phyloP scores from a whole-genome alignment of 148 eudicot genomes.

The Fagopyrum tataricum region DNA sequence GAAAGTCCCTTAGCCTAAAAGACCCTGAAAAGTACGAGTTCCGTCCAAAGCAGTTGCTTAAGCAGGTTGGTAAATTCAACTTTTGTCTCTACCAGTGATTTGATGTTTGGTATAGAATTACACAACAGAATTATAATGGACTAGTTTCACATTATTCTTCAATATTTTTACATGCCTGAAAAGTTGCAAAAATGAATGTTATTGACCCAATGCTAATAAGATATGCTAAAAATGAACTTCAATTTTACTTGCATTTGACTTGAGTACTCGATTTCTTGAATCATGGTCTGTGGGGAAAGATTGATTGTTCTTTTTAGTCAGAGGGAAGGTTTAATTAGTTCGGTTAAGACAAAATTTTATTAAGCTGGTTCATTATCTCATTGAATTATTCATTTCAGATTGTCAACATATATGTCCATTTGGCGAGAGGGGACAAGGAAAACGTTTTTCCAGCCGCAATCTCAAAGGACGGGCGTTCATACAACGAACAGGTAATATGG shows the following conservation, averaged over 20 bases:
- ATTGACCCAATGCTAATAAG: no score
- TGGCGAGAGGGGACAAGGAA: constrained; percentile 78
- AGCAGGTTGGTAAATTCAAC: constrained; percentile 50
- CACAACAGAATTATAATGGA: neutral
- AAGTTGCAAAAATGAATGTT: no score
- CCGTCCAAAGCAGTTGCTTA: constrained; percentile 83
- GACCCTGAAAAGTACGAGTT: constrained; percentile 98
- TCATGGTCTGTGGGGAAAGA: no score
- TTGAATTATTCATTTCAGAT: constrained; percentile 30
- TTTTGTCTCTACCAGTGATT: neutral
- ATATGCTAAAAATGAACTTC: no score
- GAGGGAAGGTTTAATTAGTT: no score
- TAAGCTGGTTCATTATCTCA: no score
- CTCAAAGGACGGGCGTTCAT: constrained; percentile 89
- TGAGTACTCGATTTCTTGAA: no score
- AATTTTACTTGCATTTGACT: no score
- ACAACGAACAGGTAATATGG: constrained; percentile 72
- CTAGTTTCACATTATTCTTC: neutral
- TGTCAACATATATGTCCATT: constrained; percentile 84
- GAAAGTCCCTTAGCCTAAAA: constrained; percentile 84
- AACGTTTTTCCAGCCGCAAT: constrained; percentile 85
- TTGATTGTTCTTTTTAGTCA: no score
- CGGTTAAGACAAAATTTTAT: no score
- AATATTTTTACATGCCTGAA: neutral
- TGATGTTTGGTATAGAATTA: neutral